Base-by-base conservation (phyloP, 192 early-diverging fungal genomes). In the Backusella westeae region DNA sequence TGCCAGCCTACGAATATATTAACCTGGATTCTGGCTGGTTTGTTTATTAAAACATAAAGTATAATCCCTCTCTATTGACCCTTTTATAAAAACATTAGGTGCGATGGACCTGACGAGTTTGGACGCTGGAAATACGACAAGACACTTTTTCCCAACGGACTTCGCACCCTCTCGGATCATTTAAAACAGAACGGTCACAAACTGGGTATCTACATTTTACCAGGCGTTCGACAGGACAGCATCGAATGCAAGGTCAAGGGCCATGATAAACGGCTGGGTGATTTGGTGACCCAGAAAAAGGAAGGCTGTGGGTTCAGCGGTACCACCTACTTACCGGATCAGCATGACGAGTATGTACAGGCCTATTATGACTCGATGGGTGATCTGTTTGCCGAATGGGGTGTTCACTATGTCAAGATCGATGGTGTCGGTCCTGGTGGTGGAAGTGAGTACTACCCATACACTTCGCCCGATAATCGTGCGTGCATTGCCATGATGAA, bases 21-120 rank as follows among this genome's bases (percentile, higher is more conserved):
- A 80, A 80, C 39, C 8, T 80, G 42, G 79, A 80, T 42, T 80
- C 79, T 69, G 79, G 79, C 72, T 80, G 79, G 79, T 63, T 2
- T 1, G 10, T 26, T 49, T 49, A 3, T 7, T 35, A 2, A 32
- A 14, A 42, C 14, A 14, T 15, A 44, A 17, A 52, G 1, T 21
- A 53, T 7, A 6, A 23, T 6, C n/a, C 21, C 1, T 53, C 1
- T 53, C 6, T 53, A 53, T 53, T 19, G 12, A 49, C 15, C 19
- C 4, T n/a, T 53, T 53, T 32, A 32, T 32, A 32, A 32, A 32
- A 32, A n/a, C 6, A 21, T 52, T n/a, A 59, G 56, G 56, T 68
- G 59, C 8, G 69, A 80, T 3, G 74, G 67, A 17, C 42, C 34
- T 15, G 79, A 80, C 42, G 74, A 76, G 38, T 76, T 56, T 23